A percentile compares a stretch with the other conserved stretches of the same genome.
These are phyloP conservation scores for Starmerella apis DNA, from an alignment of 805 yeast species.

Conservation along the genomic window DNA sequence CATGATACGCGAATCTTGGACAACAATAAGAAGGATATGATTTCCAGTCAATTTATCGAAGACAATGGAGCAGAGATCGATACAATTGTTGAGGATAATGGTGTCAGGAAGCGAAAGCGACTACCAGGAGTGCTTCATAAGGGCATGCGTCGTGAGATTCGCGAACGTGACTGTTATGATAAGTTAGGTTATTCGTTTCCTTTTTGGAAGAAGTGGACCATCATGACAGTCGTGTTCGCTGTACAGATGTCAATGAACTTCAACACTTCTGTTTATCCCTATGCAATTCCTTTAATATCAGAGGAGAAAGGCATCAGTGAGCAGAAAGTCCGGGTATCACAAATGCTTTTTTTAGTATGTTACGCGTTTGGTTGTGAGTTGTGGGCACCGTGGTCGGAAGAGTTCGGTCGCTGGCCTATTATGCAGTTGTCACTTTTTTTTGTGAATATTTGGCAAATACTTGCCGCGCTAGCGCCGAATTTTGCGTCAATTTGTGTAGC, in stretches of 20 bases:
- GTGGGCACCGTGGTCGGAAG: constrained; percentile 59
- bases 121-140: constrained; percentile 17
- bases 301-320: constrained; percentile 37
- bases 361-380: constrained; percentile 49
- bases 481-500: constrained; percentile 47
- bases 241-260: constrained; percentile 38
- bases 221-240: constrained; percentile 33
- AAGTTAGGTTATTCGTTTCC: constrained; percentile 33
- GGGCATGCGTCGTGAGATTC: constrained; percentile 21
- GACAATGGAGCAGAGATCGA: constrained; percentile 20
- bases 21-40: constrained; percentile 12
- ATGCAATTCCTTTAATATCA: constrained; percentile 37
- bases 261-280: constrained; percentile 33
- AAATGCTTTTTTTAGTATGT: constrained; percentile 43
- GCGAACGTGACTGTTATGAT: constrained; percentile 34
- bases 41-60: constrained; percentile 15
- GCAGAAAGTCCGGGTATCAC: constrained; percentile 33
- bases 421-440: constrained; percentile 45
- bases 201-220: constrained; percentile 32
- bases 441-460: constrained; percentile 37
- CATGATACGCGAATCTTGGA: constrained; percentile 5
- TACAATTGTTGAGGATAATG: constrained; percentile 7
- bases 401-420: constrained; percentile 52
- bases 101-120: constrained; percentile 9
- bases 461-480: constrained; percentile 50